A percentile compares a stretch with the other conserved stretches of the same genome.
Evolutionary conservation across 1,284 basidiomycete species (phyloP).

Genomic region (Puccinia coronata): DNA sequence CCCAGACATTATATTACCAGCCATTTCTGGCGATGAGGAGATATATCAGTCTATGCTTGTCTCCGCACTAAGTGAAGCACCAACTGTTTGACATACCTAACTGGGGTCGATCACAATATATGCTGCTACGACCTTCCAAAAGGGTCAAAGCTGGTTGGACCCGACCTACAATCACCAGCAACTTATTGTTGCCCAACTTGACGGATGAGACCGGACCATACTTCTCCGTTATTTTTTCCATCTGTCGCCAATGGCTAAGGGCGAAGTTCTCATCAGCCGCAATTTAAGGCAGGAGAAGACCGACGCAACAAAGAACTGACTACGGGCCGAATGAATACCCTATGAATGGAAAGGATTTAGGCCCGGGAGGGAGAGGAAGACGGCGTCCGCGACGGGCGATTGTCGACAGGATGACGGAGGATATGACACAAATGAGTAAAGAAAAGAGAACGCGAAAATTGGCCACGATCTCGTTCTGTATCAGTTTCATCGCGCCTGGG

Average conservation of each 20-base stretch:
- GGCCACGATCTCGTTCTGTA: not conserved
- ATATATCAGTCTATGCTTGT: not conserved
- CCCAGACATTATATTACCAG: conserved; percentile 53
- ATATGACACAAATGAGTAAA: conserved; percentile 18
- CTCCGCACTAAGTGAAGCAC: not conserved
- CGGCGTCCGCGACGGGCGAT: conserved; percentile 12
- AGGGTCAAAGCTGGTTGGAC: conserved; percentile 36
- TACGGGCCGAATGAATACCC: conserved; percentile 45
- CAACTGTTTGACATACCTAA: conserved; percentile 7
- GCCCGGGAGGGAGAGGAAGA: conserved; percentile 43
- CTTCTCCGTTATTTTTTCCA: conserved; percentile 41
- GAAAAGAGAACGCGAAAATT: conserved; percentile 21
- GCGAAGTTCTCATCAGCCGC: not conserved
- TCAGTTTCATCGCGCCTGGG: conserved; percentile 3
- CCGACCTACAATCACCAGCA: conserved; percentile 39
- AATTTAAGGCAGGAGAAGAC: not conserved
- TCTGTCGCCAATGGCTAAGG: conserved; percentile 37
- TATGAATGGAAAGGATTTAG: conserved; percentile 30
- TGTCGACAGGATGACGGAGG: conserved; percentile 16
- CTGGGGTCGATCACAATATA: conserved; percentile 44
- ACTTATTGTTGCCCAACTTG: conserved; percentile 28
- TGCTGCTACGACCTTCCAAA: conserved; percentile 32
- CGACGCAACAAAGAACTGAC: conserved; percentile 19
- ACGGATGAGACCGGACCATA: conserved; percentile 49
- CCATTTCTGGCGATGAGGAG: conserved; percentile 50